These are phyloP conservation scores for Paulownia fortunei DNA, from an alignment of 257 asterid species.

Conservation along the genomic window DNA sequence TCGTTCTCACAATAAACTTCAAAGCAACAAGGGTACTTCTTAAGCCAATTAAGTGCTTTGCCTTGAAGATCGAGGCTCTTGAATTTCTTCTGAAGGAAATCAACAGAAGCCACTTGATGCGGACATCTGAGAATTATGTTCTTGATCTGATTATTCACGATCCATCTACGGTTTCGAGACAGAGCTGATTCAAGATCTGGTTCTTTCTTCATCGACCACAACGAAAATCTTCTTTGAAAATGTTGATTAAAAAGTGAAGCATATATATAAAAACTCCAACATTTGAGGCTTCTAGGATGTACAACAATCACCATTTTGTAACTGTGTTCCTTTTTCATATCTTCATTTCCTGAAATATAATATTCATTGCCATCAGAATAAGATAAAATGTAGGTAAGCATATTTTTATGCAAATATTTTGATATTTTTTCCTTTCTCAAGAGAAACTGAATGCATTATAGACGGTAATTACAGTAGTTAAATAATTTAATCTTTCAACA, in stretches of 20 bases:
- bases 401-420: neutral
- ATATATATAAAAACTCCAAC: conserved; percentile 26
- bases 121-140: conserved; percentile 77
- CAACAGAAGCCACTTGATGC: conserved; percentile 57
- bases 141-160: conserved; percentile 89
- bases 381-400: neutral
- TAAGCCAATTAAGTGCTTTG: conserved; percentile 84
- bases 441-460: neutral
- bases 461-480: neutral
- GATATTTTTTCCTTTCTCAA: neutral
- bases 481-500: neutral
- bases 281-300: conserved; percentile 27
- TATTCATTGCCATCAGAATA: conserved; percentile 5
- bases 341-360: conserved; percentile 34
- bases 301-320: conserved; percentile 41
- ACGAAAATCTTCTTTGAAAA: conserved; percentile 48
- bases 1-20: conserved; percentile 66
- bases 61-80: conserved; percentile 89
- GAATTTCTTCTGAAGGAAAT: conserved; percentile 78
- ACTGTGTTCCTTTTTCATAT: neutral
- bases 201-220: conserved; percentile 98
- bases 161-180: conserved; percentile 85
- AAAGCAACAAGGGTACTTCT: conserved; percentile 91
- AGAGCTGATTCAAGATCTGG: conserved; percentile 85
- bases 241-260: conserved; percentile 23